Evolutionary conservation across 129 eudicot genomes (phyloP).

Genomic region (sunflower (Helianthus annuus)): HanXRQr2.0-SUNRISE NC_035449.2:21085637-21086136

Average conservation of each 20-base stretch:
- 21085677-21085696: constrained; percentile 56
- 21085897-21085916: constrained; percentile 32
- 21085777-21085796: constrained; percentile 59
- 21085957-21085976: constrained; percentile 31
- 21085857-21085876: background rate
- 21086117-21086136: constrained; percentile 27
- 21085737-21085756: constrained; percentile 54
- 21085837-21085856: background rate
- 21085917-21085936: constrained; percentile 47
- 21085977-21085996: constrained; percentile 34
- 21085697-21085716: constrained; percentile 56
- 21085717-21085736: constrained; percentile 46
- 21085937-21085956: constrained; percentile 40
- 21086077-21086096: constrained; percentile 44
- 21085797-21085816: constrained; percentile 45
- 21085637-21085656: constrained; percentile 74
- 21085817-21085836: background rate
- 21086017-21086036: constrained; percentile 41
- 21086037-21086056: constrained; percentile 28
- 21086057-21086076: constrained; percentile 39
- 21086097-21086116: constrained; percentile 38
- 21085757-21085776: constrained; percentile 63
- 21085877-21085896: constrained; percentile 30
- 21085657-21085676: constrained; percentile 60
- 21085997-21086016: constrained; percentile 36